A percentile compares a stretch with the other conserved stretches of the same genome.
Conservation (phyloP, 2,329 filamentous ascomycete species). For the Stagonosporopsis rhizophila region DNA sequence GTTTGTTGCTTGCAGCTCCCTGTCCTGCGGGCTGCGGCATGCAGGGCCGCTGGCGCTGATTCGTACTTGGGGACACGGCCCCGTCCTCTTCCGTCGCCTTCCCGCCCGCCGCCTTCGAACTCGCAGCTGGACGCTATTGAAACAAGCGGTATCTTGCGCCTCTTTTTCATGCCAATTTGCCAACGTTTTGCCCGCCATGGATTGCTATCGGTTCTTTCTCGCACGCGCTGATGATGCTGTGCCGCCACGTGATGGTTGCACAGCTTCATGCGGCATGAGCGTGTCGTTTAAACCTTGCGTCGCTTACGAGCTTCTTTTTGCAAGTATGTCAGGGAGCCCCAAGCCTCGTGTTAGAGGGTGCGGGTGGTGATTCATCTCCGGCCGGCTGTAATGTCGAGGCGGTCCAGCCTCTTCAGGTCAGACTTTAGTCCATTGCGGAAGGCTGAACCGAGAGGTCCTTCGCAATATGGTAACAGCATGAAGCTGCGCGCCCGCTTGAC, state of each 20-base stretch:
- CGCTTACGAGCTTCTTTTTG: slow-evolving; percentile 1
- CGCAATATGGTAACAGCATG: background rate
- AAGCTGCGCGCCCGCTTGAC: background rate
- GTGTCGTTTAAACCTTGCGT: slow-evolving; percentile 13
- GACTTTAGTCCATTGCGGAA: background rate
- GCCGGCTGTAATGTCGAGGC: slow-evolving; percentile 2
- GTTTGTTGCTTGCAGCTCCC: slow-evolving; percentile 9
- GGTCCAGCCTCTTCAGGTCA: background rate
- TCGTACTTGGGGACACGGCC: slow-evolving; percentile 6
- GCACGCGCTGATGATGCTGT: background rate
- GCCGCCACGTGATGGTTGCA: background rate
- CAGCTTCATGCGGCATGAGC: slow-evolving; percentile 7
- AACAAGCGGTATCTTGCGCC: slow-evolving; percentile 6
- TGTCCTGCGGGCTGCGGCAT: slow-evolving; percentile 7
- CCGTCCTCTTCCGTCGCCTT: slow-evolving; percentile 13
- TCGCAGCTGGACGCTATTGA: slow-evolving; percentile 17
- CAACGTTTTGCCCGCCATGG: background rate
- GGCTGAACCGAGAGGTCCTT: background rate
- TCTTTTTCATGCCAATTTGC: background rate
- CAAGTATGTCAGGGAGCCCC: background rate
- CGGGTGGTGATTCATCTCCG: slow-evolving; percentile 8
- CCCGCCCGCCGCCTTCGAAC: slow-evolving; percentile 8
- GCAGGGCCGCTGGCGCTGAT: slow-evolving; percentile 16
- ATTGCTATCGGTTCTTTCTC: background rate
- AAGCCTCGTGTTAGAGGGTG: background rate